Conservation (phyloP, 2,329 filamentous ascomycete species). For the Talaromyces albobiverticillius region DNA sequence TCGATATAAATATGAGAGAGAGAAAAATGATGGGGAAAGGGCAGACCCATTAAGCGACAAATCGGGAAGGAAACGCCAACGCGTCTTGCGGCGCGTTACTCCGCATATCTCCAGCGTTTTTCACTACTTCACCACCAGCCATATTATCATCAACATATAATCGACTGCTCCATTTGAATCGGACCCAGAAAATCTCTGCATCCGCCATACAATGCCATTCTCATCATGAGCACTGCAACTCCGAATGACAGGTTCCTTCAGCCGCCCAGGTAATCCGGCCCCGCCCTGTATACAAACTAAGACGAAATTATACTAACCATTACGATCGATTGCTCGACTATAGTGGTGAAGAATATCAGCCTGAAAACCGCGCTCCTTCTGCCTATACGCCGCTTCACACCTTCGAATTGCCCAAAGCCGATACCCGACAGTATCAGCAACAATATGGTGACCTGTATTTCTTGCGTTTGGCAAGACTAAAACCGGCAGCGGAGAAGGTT, state of each 20-base stretch:
- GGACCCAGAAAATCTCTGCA: no score
- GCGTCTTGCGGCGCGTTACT: slow-evolving; percentile 22
- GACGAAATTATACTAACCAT: background rate
- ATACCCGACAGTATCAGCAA: slow-evolving; percentile 74
- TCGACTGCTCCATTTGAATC: no score
- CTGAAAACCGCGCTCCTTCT: slow-evolving; percentile 54
- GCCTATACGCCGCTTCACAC: slow-evolving; percentile 72
- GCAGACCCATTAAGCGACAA: background rate
- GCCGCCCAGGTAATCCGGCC: slow-evolving; percentile 11
- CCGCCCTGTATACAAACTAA: background rate
- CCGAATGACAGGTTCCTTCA: slow-evolving; percentile 11
- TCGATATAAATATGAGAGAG: no score
- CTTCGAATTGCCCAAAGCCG: slow-evolving; percentile 67
- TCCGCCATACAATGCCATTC: background rate
- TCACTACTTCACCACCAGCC: background rate
- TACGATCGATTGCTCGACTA: background rate
- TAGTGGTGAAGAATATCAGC: slow-evolving; percentile 27
- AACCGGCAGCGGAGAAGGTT: slow-evolving; percentile 72
- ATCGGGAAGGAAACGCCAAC: slow-evolving; percentile 20
- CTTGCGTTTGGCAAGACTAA: slow-evolving; percentile 80
- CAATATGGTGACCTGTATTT: slow-evolving; percentile 99
- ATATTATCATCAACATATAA: no score
- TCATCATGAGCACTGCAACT: slow-evolving; percentile 13
- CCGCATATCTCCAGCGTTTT: background rate
- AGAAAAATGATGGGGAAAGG: background rate